Base-by-base conservation (phyloP, 2,329 filamentous ascomycete genomes). In the Periconia sp. region DNA sequence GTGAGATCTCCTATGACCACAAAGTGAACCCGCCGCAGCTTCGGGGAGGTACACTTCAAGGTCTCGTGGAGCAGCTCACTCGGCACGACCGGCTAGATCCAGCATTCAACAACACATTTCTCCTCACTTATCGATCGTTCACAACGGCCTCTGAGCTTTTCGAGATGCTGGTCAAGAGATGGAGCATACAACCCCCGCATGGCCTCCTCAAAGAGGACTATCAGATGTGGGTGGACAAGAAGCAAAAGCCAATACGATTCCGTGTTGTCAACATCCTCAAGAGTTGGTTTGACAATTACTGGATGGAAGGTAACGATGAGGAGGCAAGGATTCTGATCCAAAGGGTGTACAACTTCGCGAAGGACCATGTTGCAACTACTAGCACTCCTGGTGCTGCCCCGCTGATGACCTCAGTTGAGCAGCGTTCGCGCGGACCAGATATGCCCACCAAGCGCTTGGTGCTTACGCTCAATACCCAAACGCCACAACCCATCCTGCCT, bases 231-330 rank as follows among this genome's bases (percentile, higher is more conserved):
- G 84, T 88, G 24, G 90, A 96, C 66, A 86, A 86, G 65, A 99
- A 99, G 74, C 94, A 97, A 69, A 96, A 95, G 65, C 88, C 90
- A 4, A 96, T 97, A 48, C 84, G 94, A 24, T 95, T 99, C 75
- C 85, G 94, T 29, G 92, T 99, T 2, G 91, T 99, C 53, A 99
- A 97, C 63, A 97, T 96, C 52, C 76, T 99, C 34, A 97, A 97
- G 79, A 95, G 85, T 71, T 99, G 94, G 94, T 94, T 99, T 57
- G 94, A 97, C 66, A 92, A 88, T 59, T 97, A 94, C 70, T 99
- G 94, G 94, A 96, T 97, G 91, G 94, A 99, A 66, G 88, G 91
- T 35, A 85, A 87, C 50, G 92, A 86, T 63, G 88, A 92, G 37
- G 85, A 89, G 34, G 95, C 86, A 32, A 89, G 85, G 68, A 84